phyloP scores from a whole-genome alignment of 495 filamentous ascomycete genomes.

The Chaetomium cochliodes region DNA sequence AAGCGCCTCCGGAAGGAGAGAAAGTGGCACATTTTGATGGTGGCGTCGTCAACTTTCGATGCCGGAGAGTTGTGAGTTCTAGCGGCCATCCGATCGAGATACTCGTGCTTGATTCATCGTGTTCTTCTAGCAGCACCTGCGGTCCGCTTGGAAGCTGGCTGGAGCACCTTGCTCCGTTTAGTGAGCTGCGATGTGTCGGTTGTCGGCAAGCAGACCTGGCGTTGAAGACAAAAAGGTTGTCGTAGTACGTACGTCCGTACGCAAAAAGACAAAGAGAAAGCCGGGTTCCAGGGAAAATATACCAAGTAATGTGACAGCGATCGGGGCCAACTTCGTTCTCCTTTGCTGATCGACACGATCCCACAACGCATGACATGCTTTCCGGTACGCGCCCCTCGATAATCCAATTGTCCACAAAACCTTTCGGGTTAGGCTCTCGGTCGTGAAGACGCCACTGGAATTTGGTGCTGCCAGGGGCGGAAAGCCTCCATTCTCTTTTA shows the following conservation, averaged over 20 bases:
- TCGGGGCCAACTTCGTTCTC: not conserved
- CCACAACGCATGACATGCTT: slow-evolving; percentile 16
- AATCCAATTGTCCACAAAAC: slow-evolving; percentile 9
- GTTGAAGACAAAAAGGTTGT: not conserved
- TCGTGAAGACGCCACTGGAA: slow-evolving; percentile 17
- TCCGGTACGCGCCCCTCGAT: slow-evolving; percentile 4
- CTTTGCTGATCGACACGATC: slow-evolving; percentile 17
- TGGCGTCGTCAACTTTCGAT: no score
- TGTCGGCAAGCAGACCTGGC: no score
- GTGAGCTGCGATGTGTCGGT: no score
- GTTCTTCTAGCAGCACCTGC: no score
- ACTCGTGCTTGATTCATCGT: no score
- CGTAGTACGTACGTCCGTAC: not conserved
- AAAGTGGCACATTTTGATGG: not conserved
- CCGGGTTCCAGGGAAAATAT: slow-evolving; percentile 8
- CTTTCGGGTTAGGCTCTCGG: slow-evolving; percentile 13
- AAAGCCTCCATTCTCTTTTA: not conserved
- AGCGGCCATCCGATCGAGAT: no score
- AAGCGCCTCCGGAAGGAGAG: not conserved
- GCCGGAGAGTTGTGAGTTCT: no score
- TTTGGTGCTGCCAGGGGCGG: slow-evolving; percentile 1
- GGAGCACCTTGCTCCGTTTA: no score
- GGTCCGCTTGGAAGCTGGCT: no score
- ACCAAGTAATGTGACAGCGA: slow-evolving; percentile 7
- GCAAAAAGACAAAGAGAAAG: not conserved